A percentile compares a stretch with the other conserved stretches of the same genome.
Conservation (phyloP, 148 eudicot species). For the Gaultheria prostrata region DNA sequence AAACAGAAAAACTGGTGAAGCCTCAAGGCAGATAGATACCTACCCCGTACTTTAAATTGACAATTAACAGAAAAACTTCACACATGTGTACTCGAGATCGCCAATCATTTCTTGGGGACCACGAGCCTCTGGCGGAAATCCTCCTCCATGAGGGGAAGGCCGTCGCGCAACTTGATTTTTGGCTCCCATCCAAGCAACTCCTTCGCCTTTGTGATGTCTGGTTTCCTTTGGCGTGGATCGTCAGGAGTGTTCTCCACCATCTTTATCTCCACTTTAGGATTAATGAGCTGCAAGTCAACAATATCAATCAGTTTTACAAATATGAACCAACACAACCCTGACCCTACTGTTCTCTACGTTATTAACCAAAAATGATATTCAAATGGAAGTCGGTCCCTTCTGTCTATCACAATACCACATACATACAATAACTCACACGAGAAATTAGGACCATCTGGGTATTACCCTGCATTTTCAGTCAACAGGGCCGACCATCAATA, state of each 20-base stretch:
- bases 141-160: conserved; percentile 90
- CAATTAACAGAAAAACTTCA: not conserved
- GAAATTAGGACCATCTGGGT: not conserved
- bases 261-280: conserved; percentile 63
- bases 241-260: conserved; percentile 85
- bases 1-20: conserved; percentile 3
- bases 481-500: not conserved
- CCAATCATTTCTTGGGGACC: conserved; percentile 21
- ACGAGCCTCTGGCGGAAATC: conserved; percentile 85
- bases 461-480: not conserved
- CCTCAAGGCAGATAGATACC: not conserved
- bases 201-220: conserved; percentile 79
- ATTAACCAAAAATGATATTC: not conserved
- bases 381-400: not conserved
- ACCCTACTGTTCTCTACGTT: not conserved
- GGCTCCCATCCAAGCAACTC: conserved; percentile 95
- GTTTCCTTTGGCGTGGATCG: conserved; percentile 93
- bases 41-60: not conserved
- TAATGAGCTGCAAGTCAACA: conserved; percentile 58
- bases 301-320: not conserved
- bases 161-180: conserved; percentile 68
- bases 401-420: not conserved
- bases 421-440: not conserved
- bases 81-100: not conserved
- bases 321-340: not conserved